Percentiles rank a stretch among this genome's conserved stretches.
phyloP scores from a whole-genome alignment of 345 rosid genomes.

The Eucalyptus tenuipes region DNA sequence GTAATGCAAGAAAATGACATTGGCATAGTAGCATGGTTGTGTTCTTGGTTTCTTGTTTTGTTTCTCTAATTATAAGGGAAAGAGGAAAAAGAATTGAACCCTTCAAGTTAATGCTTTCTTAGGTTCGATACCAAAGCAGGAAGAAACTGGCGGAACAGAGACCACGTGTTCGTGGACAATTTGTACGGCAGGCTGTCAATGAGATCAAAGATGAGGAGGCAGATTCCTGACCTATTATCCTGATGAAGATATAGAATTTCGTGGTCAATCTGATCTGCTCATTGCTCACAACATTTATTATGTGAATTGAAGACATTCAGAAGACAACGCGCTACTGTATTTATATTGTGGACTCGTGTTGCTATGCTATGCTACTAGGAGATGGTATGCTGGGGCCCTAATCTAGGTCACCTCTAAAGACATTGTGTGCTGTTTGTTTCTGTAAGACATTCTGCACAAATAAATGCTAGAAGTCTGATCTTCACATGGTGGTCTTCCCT shows the following conservation, averaged over 20 bases:
- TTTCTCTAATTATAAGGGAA: not conserved
- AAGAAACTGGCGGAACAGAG: slow-evolving; percentile 48
- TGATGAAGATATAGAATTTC: not conserved
- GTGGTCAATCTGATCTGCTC: not conserved
- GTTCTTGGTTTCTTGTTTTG: not conserved
- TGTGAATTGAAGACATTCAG: not conserved
- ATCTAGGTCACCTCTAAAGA: not conserved
- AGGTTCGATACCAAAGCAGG: slow-evolving; percentile 52
- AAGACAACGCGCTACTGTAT: not conserved
- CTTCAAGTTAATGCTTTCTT: not conserved
- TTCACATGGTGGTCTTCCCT: not conserved
- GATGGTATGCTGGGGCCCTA: not conserved
- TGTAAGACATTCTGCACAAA: not conserved
- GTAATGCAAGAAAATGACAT: not conserved
- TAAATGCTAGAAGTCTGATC: not conserved
- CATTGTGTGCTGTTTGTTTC: not conserved
- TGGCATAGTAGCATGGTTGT: not conserved
- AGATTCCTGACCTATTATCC: not conserved
- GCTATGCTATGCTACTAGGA: not conserved
- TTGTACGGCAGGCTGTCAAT: slow-evolving; percentile 18
- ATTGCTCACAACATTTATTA: not conserved
- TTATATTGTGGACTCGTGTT: not conserved
- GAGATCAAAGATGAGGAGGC: slow-evolving; percentile 2
- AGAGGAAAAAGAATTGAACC: not conserved
- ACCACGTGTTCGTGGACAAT: slow-evolving; percentile 43